phyloP scores from a whole-genome alignment of 2,329 filamentous ascomycete genomes.

The Exutisphaerella laricina region DNA sequence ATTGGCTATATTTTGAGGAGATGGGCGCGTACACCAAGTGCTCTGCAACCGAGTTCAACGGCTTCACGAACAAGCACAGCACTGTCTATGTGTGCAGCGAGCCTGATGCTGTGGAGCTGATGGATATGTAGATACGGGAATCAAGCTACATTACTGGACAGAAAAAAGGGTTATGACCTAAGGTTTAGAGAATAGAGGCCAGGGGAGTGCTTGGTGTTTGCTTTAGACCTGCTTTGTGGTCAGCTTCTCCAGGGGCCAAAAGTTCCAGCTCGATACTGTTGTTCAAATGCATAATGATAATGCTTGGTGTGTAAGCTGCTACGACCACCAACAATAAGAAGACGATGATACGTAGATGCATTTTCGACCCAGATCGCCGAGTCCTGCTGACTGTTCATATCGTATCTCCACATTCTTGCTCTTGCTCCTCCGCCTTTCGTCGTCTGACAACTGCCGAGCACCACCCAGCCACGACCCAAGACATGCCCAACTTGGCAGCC shows the following conservation, averaged over 20 bases:
- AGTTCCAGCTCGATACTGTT: background rate
- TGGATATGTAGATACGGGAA: conserved; percentile 38
- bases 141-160: background rate
- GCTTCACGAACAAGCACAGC: conserved; percentile 87
- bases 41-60: conserved; percentile 96
- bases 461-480: no score
- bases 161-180: background rate
- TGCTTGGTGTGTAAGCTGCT: no score
- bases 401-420: no score
- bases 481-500: no score
- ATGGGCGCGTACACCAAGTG: conserved; percentile 99
- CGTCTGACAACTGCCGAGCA: no score
- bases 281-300: conserved; percentile 1
- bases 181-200: background rate
- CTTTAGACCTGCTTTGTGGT: background rate
- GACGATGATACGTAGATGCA: no score
- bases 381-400: no score
- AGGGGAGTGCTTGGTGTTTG: background rate
- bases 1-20: conserved; percentile 98
- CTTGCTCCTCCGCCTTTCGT: no score
- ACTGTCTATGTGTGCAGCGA: conserved; percentile 95
- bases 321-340: no score
- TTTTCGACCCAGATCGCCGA: no score
- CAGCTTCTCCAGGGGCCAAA: background rate
- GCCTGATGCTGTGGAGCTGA: conserved; percentile 70